A percentile compares a stretch with the other conserved stretches of the same genome.
phyloP scores from a whole-genome alignment of 2,329 filamentous ascomycete species.

The Pseudogymnoascus sp. region DNA sequence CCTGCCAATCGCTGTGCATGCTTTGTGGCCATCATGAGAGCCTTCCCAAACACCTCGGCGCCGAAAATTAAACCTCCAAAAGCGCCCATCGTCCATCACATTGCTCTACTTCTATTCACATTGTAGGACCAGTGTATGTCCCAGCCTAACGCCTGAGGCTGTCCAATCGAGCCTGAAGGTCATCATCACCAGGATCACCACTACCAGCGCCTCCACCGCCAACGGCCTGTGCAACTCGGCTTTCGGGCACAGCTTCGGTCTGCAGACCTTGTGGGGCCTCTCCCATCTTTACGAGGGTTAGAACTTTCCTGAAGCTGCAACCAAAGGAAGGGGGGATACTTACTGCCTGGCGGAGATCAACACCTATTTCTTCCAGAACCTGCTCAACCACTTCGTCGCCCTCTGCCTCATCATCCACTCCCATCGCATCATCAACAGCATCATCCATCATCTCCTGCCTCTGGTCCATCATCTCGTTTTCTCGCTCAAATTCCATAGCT shows the following conservation, averaged over 20 bases:
- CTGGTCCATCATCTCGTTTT: conserved; percentile 99
- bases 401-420: conserved; percentile 82
- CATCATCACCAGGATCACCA: conserved; percentile 62
- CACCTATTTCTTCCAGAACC: conserved; percentile 91
- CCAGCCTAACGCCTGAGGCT: conserved; percentile 45
- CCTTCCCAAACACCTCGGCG: neutral
- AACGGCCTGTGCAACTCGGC: conserved; percentile 77
- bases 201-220: conserved; percentile 52
- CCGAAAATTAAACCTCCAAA: neutral
- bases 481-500: conserved; percentile 97
- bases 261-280: conserved; percentile 84
- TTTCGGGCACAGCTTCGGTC: conserved; percentile 61
- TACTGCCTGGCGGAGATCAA: conserved; percentile 85
- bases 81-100: neutral
- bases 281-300: conserved; percentile 55
- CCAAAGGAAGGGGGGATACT: conserved; percentile 31
- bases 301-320: neutral
- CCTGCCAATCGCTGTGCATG: neutral
- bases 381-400: conserved; percentile 96
- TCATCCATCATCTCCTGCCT: conserved; percentile 99
- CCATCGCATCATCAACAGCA: conserved; percentile 93
- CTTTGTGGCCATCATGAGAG: neutral
- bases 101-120: neutral
- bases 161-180: conserved; percentile 86
- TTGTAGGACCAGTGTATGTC: neutral